Base-by-base conservation (phyloP, 2,329 filamentous ascomycete genomes). In the Fusarium scirpi region DNA sequence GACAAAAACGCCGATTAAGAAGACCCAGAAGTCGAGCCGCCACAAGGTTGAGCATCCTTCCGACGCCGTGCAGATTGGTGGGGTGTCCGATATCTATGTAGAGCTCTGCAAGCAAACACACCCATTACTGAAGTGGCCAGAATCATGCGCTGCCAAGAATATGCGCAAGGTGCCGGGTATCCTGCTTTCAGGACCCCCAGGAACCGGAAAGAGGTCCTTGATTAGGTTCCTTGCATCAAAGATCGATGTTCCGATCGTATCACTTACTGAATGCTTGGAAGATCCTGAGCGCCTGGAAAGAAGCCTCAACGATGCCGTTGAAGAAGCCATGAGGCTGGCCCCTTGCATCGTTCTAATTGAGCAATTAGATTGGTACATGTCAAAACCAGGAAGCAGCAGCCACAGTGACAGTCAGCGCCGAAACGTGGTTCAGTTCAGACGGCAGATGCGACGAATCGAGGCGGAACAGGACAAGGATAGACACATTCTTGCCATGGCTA, bases 261-360 rank as follows among this genome's bases (percentile, higher is more conserved):
- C 90, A 2, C 71, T 83, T 2, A 75, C 73, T 0, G 72, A 70
- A 5, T 82, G 80, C 20, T 77, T 84, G 3, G 66, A 75, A 3
- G 80, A 82, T n/a, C 73, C 74, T 0, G 82, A 84, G 44, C 80
- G 80, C 29, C 69, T 82, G 59, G 80, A 80, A 38, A 82, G 78
- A 71, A 80, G 78, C 34, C 62, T 84, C 0, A 73, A 74, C 5
- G 82, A 84, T 24, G 81, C 80, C 3, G 70, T 83, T 3, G 94
- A 98, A 15, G 93, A 96, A 76, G 96, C 96, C 0, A 93, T 93
- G 78, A 87, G 89, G 58, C 86, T 94, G 40, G 94, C 95, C 0
- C 96, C 96, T 0, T 97, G 94, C 75, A 85, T 99, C 8, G 86
- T 99, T 7, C 97, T 98, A 76, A 92, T 98, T 61, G 94, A 97